Conservation (phyloP, 2,329 filamentous ascomycete species). For the Basipetospora chlamydospora region DNA sequence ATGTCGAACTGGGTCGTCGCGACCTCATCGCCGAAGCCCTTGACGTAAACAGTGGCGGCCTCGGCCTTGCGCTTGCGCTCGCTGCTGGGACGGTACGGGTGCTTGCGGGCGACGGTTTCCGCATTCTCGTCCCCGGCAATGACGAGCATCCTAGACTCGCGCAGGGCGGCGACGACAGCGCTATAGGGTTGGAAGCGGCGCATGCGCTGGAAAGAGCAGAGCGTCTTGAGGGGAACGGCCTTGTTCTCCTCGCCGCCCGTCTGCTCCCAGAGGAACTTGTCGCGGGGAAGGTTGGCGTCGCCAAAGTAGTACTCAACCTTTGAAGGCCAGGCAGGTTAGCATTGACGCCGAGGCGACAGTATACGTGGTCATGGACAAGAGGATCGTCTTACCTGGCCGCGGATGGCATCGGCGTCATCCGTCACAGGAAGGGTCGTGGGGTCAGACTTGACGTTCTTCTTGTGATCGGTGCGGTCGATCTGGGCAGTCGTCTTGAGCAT, state of each 20-base stretch:
- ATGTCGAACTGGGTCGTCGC: slow-evolving; percentile 82
- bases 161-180: slow-evolving; percentile 69
- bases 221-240: slow-evolving; percentile 60
- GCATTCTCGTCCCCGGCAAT: slow-evolving; percentile 59
- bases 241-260: slow-evolving; percentile 71
- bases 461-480: slow-evolving; percentile 22
- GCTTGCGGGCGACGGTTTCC: slow-evolving; percentile 64
- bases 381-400: slow-evolving; percentile 52
- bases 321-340: background rate
- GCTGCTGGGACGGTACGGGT: slow-evolving; percentile 44
- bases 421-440: slow-evolving; percentile 52
- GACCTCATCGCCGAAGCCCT: slow-evolving; percentile 83
- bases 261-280: slow-evolving; percentile 72
- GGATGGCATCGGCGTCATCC: slow-evolving; percentile 66
- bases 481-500: slow-evolving; percentile 28
- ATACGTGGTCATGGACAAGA: background rate
- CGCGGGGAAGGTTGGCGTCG: slow-evolving; percentile 75
- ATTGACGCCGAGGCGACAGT: too few species aligned
- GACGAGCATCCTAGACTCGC: slow-evolving; percentile 58
- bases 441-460: slow-evolving; percentile 56
- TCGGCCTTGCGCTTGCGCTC: slow-evolving; percentile 52
- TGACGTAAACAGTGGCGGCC: slow-evolving; percentile 71
- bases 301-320: slow-evolving; percentile 95
- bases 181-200: slow-evolving; percentile 79
- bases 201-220: slow-evolving; percentile 92